phyloP scores from a whole-genome alignment of 352 stramenopile species.

The Globisporangium barbulae region DNA sequence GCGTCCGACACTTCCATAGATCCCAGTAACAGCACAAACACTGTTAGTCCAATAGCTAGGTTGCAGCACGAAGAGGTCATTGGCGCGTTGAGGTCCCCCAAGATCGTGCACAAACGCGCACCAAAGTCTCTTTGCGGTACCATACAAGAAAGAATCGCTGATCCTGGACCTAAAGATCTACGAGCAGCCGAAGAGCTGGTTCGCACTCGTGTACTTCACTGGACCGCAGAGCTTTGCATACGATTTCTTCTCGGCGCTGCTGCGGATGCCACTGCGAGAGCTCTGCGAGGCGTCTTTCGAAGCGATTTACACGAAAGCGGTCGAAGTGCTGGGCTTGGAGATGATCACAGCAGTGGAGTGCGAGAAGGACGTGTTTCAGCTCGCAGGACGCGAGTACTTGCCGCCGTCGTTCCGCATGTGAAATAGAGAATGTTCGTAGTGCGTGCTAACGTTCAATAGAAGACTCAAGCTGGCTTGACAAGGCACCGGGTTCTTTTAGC shows the following conservation, averaged over 20 bases:
- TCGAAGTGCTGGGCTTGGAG: conserved; percentile 30
- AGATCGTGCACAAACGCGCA: conserved; percentile 32
- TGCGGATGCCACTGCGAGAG: conserved; percentile 42
- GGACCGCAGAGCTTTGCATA: conserved; percentile 53
- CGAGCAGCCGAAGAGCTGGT: conserved; percentile 49
- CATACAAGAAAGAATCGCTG: conserved; percentile 51
- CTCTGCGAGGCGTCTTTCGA: conserved; percentile 55
- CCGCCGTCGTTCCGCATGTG: conserved; percentile 21
- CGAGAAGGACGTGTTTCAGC: conserved; percentile 62
- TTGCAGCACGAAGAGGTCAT: conserved; percentile 32
- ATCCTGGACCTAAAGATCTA: conserved; percentile 76
- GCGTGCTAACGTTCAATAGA: not conserved
- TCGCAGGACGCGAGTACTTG: conserved; percentile 45
- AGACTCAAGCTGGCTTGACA: not conserved
- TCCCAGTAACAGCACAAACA: not conserved
- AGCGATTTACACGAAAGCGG: conserved; percentile 35
- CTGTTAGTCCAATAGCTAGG: not conserved
- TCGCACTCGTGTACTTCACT: conserved; percentile 76
- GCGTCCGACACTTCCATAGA: conserved; percentile 16
- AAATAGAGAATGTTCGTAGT: not conserved
- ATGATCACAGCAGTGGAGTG: conserved; percentile 34
- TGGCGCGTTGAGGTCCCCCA: conserved; percentile 30
- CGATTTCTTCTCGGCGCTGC: conserved; percentile 39
- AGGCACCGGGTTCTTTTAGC: no score
- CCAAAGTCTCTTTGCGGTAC: conserved; percentile 49